These are phyloP conservation scores for Penicillium palitans DNA, from an alignment of 2,329 filamentous ascomycete genomes.

Conservation along the genomic window DNA sequence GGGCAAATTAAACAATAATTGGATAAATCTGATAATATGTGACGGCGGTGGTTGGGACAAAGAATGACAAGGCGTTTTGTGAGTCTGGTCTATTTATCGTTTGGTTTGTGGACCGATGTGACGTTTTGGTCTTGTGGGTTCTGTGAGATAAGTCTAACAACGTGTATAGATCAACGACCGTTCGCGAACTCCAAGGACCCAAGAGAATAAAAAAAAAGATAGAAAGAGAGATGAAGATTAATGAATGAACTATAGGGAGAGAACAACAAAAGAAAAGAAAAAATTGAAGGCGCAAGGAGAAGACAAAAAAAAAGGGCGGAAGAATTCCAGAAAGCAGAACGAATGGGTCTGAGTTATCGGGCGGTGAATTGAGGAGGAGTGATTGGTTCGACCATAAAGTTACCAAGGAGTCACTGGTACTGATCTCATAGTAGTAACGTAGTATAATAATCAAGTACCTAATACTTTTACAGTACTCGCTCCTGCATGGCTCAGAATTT, in stretches of 20 bases:
- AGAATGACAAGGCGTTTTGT: slow-evolving; percentile 17
- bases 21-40: slow-evolving; percentile 5
- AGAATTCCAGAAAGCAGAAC: slow-evolving; percentile 21
- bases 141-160: slow-evolving; percentile 15
- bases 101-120: slow-evolving; percentile 6
- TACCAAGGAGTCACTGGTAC: slow-evolving; percentile 5
- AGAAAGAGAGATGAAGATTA: slow-evolving; percentile 13
- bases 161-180: slow-evolving; percentile 13
- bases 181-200: slow-evolving; percentile 13
- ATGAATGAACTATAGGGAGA: slow-evolving; percentile 15
- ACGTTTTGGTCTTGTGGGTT: slow-evolving; percentile 7
- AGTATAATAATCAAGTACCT: neutral
- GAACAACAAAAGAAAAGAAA: slow-evolving; percentile 13
- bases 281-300: slow-evolving; percentile 20
- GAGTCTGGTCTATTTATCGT: slow-evolving; percentile 12
- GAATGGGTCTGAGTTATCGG: slow-evolving; percentile 21
- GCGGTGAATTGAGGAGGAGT: slow-evolving; percentile 23
- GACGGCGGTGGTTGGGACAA: neutral
- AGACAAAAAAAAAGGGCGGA: slow-evolving; percentile 21
- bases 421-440: accelerated
- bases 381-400: slow-evolving; percentile 11
- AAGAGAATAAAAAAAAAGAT: slow-evolving; percentile 11
- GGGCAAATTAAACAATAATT: slow-evolving; percentile 14
- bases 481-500: slow-evolving; percentile 10
- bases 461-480: slow-evolving; percentile 6